phyloP scores from a whole-genome alignment of 176 grass and related monocot species.

The Panicum miliaceum region DNA sequence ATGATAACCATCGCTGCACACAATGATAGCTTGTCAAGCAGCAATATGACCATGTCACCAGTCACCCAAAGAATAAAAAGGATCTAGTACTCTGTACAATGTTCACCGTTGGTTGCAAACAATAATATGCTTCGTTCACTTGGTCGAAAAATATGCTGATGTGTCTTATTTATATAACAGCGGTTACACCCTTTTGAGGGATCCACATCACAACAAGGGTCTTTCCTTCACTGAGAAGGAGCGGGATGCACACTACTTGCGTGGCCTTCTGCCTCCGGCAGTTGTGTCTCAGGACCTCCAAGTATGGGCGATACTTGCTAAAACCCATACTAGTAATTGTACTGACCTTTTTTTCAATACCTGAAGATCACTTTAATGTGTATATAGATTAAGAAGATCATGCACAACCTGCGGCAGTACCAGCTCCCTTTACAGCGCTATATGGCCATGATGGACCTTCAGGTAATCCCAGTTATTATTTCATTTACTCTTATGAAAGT shows the following conservation, averaged over 20 bases:
- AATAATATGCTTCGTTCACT: background rate
- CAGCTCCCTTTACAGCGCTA: slow-evolving; percentile 85
- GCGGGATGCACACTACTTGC: slow-evolving; percentile 90
- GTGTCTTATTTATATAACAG: slow-evolving; percentile 46
- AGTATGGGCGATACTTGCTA: slow-evolving; percentile 40
- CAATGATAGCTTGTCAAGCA: background rate
- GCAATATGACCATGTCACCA: background rate
- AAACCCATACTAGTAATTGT: slow-evolving; percentile 19
- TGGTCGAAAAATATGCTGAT: slow-evolving; percentile 45
- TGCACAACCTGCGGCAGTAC: slow-evolving; percentile 89
- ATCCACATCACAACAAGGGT: slow-evolving; percentile 95
- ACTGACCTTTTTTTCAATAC: background rate
- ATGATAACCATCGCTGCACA: background rate
- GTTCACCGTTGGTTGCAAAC: background rate
- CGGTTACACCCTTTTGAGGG: slow-evolving; percentile 86
- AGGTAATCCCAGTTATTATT: slow-evolving; percentile 54
- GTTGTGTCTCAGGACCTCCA: slow-evolving; percentile 80
- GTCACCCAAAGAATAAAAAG: background rate
- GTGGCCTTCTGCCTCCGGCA: slow-evolving; percentile 88
- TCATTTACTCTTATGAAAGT: slow-evolving; percentile 13
- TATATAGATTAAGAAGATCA: slow-evolving; percentile 79
- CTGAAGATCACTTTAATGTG: slow-evolving; percentile 28
- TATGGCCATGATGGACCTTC: slow-evolving; percentile 99
- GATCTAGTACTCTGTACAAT: background rate
- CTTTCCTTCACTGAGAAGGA: slow-evolving; percentile 82